These are phyloP conservation scores for Pseudozyma sp. DNA, from an alignment of 1,284 basidiomycete genomes.

Conservation along the genomic window DNA sequence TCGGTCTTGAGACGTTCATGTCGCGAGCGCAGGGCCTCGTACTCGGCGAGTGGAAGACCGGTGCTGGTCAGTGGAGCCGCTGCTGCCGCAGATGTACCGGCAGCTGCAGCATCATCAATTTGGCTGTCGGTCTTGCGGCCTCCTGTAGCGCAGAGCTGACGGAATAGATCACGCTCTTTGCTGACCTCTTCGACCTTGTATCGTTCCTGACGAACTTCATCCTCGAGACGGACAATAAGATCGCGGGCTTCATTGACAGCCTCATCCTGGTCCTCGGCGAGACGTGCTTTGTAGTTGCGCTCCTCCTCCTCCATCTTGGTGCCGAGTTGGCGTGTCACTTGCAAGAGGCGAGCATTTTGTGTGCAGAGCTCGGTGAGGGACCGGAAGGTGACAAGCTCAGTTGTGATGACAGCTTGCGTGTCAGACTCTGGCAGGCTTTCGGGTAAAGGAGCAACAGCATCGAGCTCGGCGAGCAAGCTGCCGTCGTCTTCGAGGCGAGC, in stretches of 20 bases:
- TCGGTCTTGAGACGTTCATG: conserved; percentile 82
- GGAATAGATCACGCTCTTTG: conserved; percentile 88
- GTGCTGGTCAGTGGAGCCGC: conserved; percentile 1
- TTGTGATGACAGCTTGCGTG: conserved; percentile 79
- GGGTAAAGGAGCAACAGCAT: conserved; percentile 31
- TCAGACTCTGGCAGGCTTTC: conserved; percentile 45
- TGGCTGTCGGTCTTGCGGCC: conserved; percentile 29
- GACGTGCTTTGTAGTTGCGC: conserved; percentile 47
- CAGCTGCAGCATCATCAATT: conserved; percentile 13
- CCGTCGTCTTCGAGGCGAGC: conserved; percentile 77
- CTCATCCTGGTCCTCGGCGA: conserved; percentile 77
- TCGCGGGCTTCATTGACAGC: conserved; percentile 88
- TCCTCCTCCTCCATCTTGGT: conserved; percentile 69
- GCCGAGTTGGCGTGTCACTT: conserved; percentile 78
- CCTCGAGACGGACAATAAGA: conserved; percentile 82
- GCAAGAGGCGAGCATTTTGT: conserved; percentile 89
- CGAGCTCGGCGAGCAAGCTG: conserved; percentile 64
- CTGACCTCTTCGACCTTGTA: conserved; percentile 80
- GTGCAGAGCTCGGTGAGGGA: conserved; percentile 83
- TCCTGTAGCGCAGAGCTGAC: conserved; percentile 75
- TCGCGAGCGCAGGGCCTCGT: conserved; percentile 43
- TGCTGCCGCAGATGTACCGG: background rate
- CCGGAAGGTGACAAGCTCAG: conserved; percentile 87
- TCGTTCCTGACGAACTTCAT: conserved; percentile 79
- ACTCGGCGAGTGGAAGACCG: conserved; percentile 33